Percentiles rank a stretch among this genome's conserved stretches.
Conservation (phyloP, 1,284 basidiomycete genomes). For the Ganoderma lingzhi region DNA sequence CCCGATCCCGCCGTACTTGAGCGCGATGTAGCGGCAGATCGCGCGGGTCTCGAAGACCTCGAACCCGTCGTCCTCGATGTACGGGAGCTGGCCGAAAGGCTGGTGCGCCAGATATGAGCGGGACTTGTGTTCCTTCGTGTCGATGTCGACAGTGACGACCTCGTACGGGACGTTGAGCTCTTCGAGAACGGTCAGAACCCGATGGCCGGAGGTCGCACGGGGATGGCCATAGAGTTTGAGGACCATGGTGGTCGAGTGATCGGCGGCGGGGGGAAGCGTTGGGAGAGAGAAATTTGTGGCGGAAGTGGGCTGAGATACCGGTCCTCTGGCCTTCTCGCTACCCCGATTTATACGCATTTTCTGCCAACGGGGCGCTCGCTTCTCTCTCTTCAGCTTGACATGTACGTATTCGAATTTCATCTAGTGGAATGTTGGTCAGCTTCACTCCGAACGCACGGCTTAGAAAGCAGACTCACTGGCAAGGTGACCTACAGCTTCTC, state of each 20-base stretch:
- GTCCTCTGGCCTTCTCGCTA: not conserved
- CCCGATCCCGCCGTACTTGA: slow-evolving; percentile 50
- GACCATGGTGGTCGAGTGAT: slow-evolving; percentile 47
- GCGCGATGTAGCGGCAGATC: slow-evolving; percentile 56
- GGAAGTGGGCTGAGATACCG: not conserved
- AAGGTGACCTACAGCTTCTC: not conserved
- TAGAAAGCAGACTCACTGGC: not conserved
- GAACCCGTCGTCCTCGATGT: slow-evolving; percentile 59
- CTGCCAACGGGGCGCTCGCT: not conserved
- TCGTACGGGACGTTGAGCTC: slow-evolving; percentile 63
- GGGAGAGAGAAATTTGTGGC: not conserved
- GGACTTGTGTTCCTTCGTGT: slow-evolving; percentile 55
- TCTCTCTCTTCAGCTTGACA: not conserved
- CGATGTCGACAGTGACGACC: slow-evolving; percentile 50
- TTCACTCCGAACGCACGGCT: not conserved
- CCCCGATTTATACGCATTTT: not conserved
- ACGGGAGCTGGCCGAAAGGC: slow-evolving; percentile 76
- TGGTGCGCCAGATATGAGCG: slow-evolving; percentile 54
- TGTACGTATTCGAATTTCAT: not conserved
- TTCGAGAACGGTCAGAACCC: slow-evolving; percentile 43
- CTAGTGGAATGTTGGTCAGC: not conserved
- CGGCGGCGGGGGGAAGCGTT: not conserved
- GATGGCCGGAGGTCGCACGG: not conserved
- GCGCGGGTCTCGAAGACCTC: slow-evolving; percentile 59
- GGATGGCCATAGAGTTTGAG: slow-evolving; percentile 52